These are phyloP conservation scores for Metarhizium sp. DNA, from an alignment of 2,329 filamentous ascomycete species.

Conservation along the genomic window DNA sequence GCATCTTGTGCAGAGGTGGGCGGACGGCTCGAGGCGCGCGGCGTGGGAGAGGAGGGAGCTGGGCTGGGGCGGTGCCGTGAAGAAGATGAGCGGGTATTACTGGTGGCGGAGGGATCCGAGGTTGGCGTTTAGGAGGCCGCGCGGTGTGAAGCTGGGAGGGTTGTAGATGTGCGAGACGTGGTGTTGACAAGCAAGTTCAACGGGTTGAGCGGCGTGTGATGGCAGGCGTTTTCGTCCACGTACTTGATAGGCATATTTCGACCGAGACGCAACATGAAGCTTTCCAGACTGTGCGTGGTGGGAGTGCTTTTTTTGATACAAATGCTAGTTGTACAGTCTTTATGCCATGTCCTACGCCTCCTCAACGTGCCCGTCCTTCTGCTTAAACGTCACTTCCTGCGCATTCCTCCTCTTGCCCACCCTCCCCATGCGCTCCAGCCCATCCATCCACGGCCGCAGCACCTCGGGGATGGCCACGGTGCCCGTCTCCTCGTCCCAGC, in stretches of 20 bases:
- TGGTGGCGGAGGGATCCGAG: constrained; percentile 16
- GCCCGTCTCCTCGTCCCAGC: constrained; percentile 64
- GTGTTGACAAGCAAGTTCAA: neutral
- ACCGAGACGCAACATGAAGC: too few relatives aligned
- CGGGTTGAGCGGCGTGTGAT: neutral
- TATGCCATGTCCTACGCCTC: neutral
- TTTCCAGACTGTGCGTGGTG: neutral
- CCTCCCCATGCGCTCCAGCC: constrained; percentile 51
- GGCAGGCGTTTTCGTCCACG: too few relatives aligned
- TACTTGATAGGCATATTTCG: too few relatives aligned
- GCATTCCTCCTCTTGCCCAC: constrained; percentile 14
- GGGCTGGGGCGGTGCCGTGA: constrained; percentile 16
- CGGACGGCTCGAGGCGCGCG: too few relatives aligned
- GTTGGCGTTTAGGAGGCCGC: constrained; percentile 16
- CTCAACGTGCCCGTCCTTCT: neutral
- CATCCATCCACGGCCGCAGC: constrained; percentile 77
- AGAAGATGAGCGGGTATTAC: constrained; percentile 29
- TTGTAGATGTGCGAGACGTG: neutral
- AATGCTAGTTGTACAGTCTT: neutral
- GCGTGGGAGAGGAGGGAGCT: too few relatives aligned
- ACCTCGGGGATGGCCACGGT: constrained; percentile 70
- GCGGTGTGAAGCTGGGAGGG: constrained; percentile 4
- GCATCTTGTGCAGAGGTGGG: too few relatives aligned
- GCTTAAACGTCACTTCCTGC: constrained; percentile 2
- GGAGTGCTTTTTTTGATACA: neutral